Conservation (phyloP, 257 asterid genomes). For the Anisodus acutangulus region DNA sequence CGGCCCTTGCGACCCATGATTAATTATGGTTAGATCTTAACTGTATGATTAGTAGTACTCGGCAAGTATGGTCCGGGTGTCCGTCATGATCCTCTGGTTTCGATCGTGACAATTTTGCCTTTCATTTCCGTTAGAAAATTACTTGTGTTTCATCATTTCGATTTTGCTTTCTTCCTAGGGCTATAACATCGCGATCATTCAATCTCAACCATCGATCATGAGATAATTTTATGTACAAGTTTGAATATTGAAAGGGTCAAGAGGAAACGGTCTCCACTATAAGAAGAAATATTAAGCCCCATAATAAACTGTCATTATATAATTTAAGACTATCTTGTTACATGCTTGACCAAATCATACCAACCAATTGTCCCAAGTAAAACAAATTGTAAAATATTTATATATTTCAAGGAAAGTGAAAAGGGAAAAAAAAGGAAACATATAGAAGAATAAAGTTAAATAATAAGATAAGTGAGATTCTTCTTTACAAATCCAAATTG, state of each 20-base stretch:
- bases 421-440: constrained; percentile 15
- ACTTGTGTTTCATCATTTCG: background rate
- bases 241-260: constrained; percentile 35
- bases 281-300: background rate
- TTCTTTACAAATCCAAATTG: constrained; percentile 43
- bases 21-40: too few relatives aligned
- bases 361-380: constrained; percentile 33
- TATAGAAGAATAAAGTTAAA: background rate
- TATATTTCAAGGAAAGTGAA: background rate
- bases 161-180: background rate
- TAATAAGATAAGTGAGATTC: constrained; percentile 37
- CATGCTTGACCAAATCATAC: constrained; percentile 39
- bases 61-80: too few relatives aligned
- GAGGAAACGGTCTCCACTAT: constrained; percentile 44
- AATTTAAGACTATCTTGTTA: constrained; percentile 37
- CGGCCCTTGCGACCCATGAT: too few relatives aligned
- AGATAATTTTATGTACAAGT: background rate
- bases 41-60: too few relatives aligned
- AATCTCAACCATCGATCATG: background rate
- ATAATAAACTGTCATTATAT: constrained; percentile 31
- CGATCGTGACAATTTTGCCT: background rate
- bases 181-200: background rate
- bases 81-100: too few relatives aligned
- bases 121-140: background rate
- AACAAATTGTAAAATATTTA: constrained; percentile 16